Evolutionary conservation across 352 stramenopile species (phyloP).

Genomic region (Elongisporangium senticosum): DNA sequence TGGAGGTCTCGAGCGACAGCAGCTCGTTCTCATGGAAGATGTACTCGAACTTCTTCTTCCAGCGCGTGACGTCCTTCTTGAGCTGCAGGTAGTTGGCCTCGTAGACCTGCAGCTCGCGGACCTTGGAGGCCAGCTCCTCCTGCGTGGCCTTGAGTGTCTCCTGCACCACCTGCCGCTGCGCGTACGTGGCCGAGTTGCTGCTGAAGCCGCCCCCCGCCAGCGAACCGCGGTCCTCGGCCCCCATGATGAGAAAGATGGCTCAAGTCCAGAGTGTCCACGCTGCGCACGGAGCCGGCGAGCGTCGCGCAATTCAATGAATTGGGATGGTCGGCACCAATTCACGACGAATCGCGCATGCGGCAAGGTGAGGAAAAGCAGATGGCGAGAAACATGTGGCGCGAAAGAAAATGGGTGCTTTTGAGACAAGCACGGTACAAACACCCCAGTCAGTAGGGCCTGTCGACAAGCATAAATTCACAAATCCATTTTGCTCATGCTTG

Average conservation of each 20-base stretch:
- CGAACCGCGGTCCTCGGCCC: slow-evolving; percentile 6
- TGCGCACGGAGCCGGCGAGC: neutral
- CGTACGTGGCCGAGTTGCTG: slow-evolving; percentile 65
- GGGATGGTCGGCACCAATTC: neutral
- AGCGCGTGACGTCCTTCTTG: slow-evolving; percentile 72
- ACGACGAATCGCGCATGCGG: neutral
- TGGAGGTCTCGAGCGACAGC: slow-evolving; percentile 74
- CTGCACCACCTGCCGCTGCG: slow-evolving; percentile 49
- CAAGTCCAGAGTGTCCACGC: neutral
- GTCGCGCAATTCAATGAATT: neutral
- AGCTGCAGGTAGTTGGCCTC: slow-evolving; percentile 72
- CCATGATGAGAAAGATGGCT: slow-evolving; percentile 4
- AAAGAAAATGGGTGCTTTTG: neutral
- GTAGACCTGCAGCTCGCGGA: slow-evolving; percentile 79
- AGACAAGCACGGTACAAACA: neutral
- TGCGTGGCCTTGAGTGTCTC: slow-evolving; percentile 71
- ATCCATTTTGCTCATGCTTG: neutral
- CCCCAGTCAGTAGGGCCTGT: neutral
- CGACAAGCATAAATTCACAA: neutral
- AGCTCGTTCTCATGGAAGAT: slow-evolving; percentile 85
- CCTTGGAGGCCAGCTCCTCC: slow-evolving; percentile 72
- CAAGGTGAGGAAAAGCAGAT: neutral
- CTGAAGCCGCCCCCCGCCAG: slow-evolving; percentile 15
- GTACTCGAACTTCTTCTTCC: slow-evolving; percentile 88
- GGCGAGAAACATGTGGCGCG: neutral